Base-by-base conservation (phyloP, 2,329 filamentous ascomycete genomes). In the Aspergillus fumigatiaffinis region DNA sequence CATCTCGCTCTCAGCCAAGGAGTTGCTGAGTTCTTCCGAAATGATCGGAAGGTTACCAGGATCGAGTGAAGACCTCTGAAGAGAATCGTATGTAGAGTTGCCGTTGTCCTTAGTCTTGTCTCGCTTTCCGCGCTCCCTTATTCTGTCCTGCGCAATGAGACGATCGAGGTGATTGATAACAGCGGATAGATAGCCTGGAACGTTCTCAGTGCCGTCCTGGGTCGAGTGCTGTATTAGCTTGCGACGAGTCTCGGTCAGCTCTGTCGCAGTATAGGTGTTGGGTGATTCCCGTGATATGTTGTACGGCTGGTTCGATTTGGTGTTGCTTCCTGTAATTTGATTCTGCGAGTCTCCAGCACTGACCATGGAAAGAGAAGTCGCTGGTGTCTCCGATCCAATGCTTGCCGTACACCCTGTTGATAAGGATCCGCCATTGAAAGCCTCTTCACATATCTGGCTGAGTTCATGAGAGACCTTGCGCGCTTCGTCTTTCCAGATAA, bases 391-490 rank as follows among this genome's bases (percentile, higher is more conserved):
- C 56, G 77, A 77, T 29, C 74, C 76, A 10, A 71, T 70, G 56
- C 71, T 76, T 8, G 77, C 76, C 1, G 79, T 81, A 3, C 76
- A 76, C 26, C 68, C 72, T 52, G 79, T 84, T 2, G 83, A 79
- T 23, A 82, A 73, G 0, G 81, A 87, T 54, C 77, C 82, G 64
- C 88, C 86, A 68, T 91, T 92, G 77, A 97, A 97, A 1, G 92
- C 92, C 67, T 94, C 90, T 68, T 97, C 92, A 68, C 92, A 95
- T 57, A 94, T 90, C 73, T 91, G 91, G 51, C 91, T 91, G 60
- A 97, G 87, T 66, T 91, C 91, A 66, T 84, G 85, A 65, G 91
- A 96, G 56, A 95, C 88, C 65, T 93, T 88, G 6, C 91, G 83
- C 54, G 94, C 84, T 70, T 96, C 92, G 57, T 92, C 91, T 64